These are phyloP conservation scores for Trametes elegans DNA, from an alignment of 768 basidiomycete species.

Conservation along the genomic window DNA sequence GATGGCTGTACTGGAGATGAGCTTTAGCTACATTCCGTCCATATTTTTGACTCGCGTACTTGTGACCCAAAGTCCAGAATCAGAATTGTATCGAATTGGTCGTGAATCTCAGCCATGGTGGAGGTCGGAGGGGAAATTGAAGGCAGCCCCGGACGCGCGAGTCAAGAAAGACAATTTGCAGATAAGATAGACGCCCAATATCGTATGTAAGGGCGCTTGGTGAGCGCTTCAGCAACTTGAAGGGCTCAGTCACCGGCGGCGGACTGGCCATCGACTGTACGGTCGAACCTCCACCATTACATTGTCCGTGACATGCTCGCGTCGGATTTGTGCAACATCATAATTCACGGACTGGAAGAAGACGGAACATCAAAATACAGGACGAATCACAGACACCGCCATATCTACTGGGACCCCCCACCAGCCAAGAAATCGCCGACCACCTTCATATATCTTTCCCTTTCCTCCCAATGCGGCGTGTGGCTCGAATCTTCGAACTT, in stretches of 20 bases:
- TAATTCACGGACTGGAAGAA: too few relatives aligned
- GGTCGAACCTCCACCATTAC: too few relatives aligned
- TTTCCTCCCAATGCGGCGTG: constrained; percentile 31
- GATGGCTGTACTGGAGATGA: constrained; percentile 80
- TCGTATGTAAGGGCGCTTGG: background rate
- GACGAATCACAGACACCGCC: too few relatives aligned
- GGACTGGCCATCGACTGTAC: too few relatives aligned
- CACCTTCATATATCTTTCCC: constrained; percentile 26
- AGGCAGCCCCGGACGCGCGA: background rate
- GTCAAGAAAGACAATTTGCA: constrained; percentile 12
- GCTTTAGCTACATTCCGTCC: constrained; percentile 11
- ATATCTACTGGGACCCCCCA: too few relatives aligned
- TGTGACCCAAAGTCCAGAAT: constrained; percentile 98
- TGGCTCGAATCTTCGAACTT: constrained; percentile 32
- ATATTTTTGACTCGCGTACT: constrained; percentile 41
- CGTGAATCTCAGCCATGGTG: constrained; percentile 83
- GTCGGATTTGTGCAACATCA: too few relatives aligned
- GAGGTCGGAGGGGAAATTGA: background rate
- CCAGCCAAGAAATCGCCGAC: constrained; percentile 23
- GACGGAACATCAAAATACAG: too few relatives aligned
- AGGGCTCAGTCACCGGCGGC: too few relatives aligned
- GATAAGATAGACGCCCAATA: constrained; percentile 19
- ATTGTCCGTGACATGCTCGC: too few relatives aligned
- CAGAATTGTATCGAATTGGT: constrained; percentile 93
- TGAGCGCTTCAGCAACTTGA: background rate